phyloP scores from a whole-genome alignment of 83 land plant genomes.

The Diphasiastrum complanatum region DNA sequence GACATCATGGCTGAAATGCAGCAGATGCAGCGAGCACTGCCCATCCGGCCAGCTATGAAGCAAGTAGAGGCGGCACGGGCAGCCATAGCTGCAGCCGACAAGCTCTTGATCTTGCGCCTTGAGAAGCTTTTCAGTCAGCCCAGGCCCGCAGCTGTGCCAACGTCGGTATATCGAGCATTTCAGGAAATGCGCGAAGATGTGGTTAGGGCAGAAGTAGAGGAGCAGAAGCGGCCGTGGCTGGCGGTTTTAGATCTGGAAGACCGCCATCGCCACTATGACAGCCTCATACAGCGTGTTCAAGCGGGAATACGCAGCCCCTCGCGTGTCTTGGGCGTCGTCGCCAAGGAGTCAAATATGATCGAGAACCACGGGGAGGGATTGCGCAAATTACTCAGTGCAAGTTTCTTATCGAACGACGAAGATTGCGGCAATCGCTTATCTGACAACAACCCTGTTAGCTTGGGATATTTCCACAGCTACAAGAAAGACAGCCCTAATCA shows the following conservation, averaged over 20 bases:
- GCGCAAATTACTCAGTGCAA: no score
- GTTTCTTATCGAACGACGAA: no score
- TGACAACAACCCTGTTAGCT: no score
- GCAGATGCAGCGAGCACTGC: conserved; percentile 12
- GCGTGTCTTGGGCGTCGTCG: no score
- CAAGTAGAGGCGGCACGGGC: conserved; percentile 18
- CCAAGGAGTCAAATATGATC: no score
- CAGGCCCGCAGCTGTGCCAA: conserved; percentile 24
- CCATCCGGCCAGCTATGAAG: conserved; percentile 22
- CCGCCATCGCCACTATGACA: conserved; percentile 19
- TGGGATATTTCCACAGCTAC: no score
- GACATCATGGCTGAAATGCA: conserved; percentile 21
- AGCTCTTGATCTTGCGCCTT: background rate
- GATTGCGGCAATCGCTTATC: no score
- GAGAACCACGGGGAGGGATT: no score
- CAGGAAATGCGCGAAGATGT: conserved; percentile 32
- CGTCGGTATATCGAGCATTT: conserved; percentile 18
- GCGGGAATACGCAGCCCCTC: no score
- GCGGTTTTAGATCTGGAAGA: conserved; percentile 20
- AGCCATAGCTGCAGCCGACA: conserved; percentile 19
- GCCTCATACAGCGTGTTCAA: conserved; percentile 10
- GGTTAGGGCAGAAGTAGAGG: conserved; percentile 15
- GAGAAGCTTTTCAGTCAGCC: conserved; percentile 23
- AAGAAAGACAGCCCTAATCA: no score
- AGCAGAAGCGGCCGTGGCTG: conserved; percentile 21